These are phyloP conservation scores for Saussurea involucrata DNA, from an alignment of 129 eudicot species.

Conservation along the genomic window DNA sequence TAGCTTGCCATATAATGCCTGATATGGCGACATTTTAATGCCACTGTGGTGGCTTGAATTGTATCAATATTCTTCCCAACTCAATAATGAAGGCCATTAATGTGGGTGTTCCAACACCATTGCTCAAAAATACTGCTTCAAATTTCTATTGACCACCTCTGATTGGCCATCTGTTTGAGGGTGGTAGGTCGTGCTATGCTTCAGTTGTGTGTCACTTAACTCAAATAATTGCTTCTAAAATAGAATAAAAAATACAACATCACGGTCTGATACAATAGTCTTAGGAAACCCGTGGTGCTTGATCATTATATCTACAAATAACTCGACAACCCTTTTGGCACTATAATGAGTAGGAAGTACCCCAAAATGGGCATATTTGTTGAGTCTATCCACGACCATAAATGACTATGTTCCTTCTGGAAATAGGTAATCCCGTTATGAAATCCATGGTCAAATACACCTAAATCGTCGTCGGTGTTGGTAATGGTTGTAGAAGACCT, in stretches of 20 bases:
- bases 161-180: neutral
- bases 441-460: neutral
- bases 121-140: neutral
- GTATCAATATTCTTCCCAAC: neutral
- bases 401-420: neutral
- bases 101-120: neutral
- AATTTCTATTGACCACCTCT: neutral
- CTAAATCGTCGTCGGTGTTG: neutral
- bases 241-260: neutral
- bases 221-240: neutral
- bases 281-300: neutral
- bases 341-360: too few species aligned
- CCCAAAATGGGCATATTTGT: too few species aligned
- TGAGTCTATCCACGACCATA: neutral
- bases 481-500: neutral
- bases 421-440: neutral
- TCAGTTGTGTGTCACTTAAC: neutral
- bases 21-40: neutral
- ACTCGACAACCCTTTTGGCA: too few species aligned
- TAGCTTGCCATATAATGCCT: neutral
- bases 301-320: too few species aligned
- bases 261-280: neutral
- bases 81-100: neutral
- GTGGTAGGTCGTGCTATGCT: neutral
- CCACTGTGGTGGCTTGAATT: neutral